Percentiles rank a stretch among this genome's conserved stretches.
Conservation (phyloP, 306 rosid species). For the Malus asiatica region DNA sequence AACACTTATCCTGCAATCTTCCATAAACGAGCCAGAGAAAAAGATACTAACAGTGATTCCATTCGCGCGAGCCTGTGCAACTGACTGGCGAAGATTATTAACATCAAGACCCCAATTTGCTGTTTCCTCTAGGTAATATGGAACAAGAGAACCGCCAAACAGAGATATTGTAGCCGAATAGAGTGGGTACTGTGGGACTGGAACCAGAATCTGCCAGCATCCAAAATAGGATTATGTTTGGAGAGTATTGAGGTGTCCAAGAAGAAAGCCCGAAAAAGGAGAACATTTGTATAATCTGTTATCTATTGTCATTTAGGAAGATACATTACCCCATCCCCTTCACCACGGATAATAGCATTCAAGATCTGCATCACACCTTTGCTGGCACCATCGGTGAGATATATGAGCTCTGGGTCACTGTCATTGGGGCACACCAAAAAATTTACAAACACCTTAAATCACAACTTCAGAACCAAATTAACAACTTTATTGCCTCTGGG, state of each 20-base stretch:
- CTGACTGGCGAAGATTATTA: constrained; percentile 61
- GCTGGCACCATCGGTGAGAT: constrained; percentile 97
- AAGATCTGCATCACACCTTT: constrained; percentile 98
- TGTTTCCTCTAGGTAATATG: constrained; percentile 96
- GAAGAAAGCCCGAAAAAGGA: constrained; percentile 2
- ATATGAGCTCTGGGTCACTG: constrained; percentile 95
- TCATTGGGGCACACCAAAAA: constrained; percentile 24
- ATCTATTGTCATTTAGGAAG: neutral
- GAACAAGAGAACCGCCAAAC: constrained; percentile 89
- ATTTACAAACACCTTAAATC: neutral
- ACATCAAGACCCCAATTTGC: constrained; percentile 96
- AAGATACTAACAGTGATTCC: constrained; percentile 66
- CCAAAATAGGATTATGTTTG: neutral
- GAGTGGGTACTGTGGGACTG: constrained; percentile 98
- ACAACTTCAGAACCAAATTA: constrained; percentile 22
- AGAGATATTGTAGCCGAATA: constrained; percentile 90
- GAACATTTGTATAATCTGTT: neutral
- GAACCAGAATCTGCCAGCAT: constrained; percentile 78
- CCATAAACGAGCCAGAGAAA: constrained; percentile 13
- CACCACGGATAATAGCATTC: constrained; percentile 72
- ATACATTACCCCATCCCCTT: constrained; percentile 83
- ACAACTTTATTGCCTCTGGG: constrained; percentile 4
- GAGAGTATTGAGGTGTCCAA: neutral
- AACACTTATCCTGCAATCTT: constrained; percentile 6
- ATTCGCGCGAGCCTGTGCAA: constrained; percentile 65